phyloP scores from a whole-genome alignment of 192 early-diverging fungal genomes.

The Thamnidium elegans region DNA sequence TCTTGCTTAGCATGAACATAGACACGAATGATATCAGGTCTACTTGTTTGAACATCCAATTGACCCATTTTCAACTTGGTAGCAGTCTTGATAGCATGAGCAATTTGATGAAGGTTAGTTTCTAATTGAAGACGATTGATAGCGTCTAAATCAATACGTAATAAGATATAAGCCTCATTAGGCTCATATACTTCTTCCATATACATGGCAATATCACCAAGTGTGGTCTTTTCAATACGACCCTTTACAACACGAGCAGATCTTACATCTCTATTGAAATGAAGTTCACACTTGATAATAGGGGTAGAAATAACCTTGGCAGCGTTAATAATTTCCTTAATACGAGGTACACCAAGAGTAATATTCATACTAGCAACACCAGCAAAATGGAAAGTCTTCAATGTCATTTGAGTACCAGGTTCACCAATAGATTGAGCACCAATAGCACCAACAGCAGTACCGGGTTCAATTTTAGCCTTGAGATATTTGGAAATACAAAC shows the following conservation, averaged over 20 bases:
- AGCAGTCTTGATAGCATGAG: constrained; percentile 70
- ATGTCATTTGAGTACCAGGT: constrained; percentile 99
- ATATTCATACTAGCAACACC: constrained; percentile 98
- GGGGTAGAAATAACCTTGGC: constrained; percentile 90
- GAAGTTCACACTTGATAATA: constrained; percentile 77
- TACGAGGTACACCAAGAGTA: constrained; percentile 98
- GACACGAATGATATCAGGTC: constrained; percentile 63
- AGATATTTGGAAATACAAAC: constrained; percentile 83
- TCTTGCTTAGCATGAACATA: constrained; percentile 62
- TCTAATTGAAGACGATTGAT: constrained; percentile 88
- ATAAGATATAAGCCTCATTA: constrained; percentile 69
- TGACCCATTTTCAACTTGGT: constrained; percentile 87
- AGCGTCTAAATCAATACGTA: constrained; percentile 83
- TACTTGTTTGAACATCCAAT: constrained; percentile 60
- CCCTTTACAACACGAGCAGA: constrained; percentile 97
- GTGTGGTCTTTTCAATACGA: constrained; percentile 85
- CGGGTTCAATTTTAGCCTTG: constrained; percentile 91
- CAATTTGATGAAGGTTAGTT: constrained; percentile 72
- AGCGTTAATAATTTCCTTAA: constrained; percentile 98
- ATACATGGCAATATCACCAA: constrained; percentile 92
- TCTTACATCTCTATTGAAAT: constrained; percentile 61
- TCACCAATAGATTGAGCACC: constrained; percentile 98
- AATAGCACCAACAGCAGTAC: constrained; percentile 94
- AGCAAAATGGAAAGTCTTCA: constrained; percentile 99
- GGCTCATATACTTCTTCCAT: constrained; percentile 87